Evolutionary conservation across 495 filamentous ascomycete species (phyloP), one percentile per base, ranked within the genome.

Genomic region (Filosporella fistucella): DNA sequence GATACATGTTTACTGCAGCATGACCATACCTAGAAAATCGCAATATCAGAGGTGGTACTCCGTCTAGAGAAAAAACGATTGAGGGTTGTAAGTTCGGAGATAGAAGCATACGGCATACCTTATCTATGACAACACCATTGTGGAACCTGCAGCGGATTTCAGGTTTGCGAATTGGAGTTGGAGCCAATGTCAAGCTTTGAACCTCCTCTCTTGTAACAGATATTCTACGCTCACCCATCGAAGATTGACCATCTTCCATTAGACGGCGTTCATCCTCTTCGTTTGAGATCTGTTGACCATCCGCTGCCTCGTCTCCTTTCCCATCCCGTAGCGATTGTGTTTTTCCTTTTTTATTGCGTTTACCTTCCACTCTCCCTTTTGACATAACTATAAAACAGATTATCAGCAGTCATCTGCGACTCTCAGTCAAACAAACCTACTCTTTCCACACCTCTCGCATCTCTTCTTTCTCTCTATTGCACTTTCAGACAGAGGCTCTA

Each of bases 121-220:
- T 25, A 11, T 47, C 16, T 37, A 12, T 37, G 5, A 37, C 24
- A 11, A 17, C 7, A 9, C 44, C 44, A 28, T 39, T 22, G 18
- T 47, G 44, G 32, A 37, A 47, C 26, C 38, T 47, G 32, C 44
- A 47, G 3, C 30, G 44, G 14, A 47, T 14, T 35, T n/a, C 32
- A 4, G 4, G 4, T 35, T 35, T 35, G 12, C n/a, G 5, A 38
- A 18, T 20, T 36, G 30, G 44, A 24, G 33, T 24, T 38, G 9
- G 9, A n/a, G 11, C 21, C 26, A 26, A 10, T 34, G 4, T n/a
- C n/a, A n/a, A n/a, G n/a, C n/a, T n/a, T n/a, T n/a, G n/a, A n/a
- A n/a, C n/a, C n/a, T n/a, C n/a, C n/a, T n/a, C n/a, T n/a, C n/a
- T n/a, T n/a, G n/a, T n/a, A n/a, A n/a, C n/a, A n/a, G n/a, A n/a